phyloP scores from a whole-genome alignment of 164 flowering plant genomes.

The Vitis rupestris region DNA sequence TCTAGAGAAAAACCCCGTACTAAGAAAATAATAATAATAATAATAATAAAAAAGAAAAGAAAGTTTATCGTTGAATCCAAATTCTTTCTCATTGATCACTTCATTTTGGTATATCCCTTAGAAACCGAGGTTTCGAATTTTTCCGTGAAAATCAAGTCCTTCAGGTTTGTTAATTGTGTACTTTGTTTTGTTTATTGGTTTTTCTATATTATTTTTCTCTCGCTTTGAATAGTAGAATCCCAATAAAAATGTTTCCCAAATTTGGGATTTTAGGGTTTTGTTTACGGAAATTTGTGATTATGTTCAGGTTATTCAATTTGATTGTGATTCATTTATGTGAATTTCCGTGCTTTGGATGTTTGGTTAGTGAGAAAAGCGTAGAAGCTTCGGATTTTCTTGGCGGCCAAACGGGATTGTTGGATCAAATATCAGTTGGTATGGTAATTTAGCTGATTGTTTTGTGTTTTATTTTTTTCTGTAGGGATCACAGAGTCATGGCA shows the following conservation, averaged over 20 bases:
- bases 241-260: neutral
- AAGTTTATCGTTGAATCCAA: neutral
- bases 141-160: neutral
- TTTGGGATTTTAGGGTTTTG: constrained; percentile 9
- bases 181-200: no score
- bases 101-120: constrained; percentile 2
- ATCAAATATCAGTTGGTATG: neutral
- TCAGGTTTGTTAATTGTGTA: constrained; percentile 6
- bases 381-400: no score
- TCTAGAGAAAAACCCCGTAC: neutral
- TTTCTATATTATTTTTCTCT: neutral
- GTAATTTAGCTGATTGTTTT: neutral
- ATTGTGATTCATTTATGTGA: neutral
- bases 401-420: no score
- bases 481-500: constrained; percentile 57
- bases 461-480: constrained; percentile 3
- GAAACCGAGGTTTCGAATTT: constrained; percentile 3
- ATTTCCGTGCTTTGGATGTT: neutral
- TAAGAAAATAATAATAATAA: neutral
- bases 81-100: neutral
- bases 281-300: neutral
- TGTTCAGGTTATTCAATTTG: constrained; percentile 3
- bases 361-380: neutral
- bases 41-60: neutral
- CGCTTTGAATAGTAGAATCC: neutral